Percentiles rank a stretch among this genome's conserved stretches.
Evolutionary conservation across 805 yeast genomes (phyloP).

Genomic region (Myxozyma mucilagina): DNA sequence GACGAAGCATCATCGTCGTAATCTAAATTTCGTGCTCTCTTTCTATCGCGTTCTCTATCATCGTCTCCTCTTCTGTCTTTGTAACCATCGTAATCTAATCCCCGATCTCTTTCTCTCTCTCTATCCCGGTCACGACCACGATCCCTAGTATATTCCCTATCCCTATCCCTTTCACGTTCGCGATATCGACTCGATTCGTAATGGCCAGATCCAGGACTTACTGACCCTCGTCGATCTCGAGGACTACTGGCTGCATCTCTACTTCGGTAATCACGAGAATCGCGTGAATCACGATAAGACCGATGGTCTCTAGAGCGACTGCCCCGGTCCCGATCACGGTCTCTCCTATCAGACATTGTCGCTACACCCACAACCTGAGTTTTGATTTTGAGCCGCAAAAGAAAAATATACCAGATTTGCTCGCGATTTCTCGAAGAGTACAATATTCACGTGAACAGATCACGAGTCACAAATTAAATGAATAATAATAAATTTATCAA

Average conservation of each 20-base stretch:
- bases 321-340: slow-evolving; percentile 1
- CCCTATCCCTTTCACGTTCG: slow-evolving; percentile 3
- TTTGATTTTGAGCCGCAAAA: neutral
- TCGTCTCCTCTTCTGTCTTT: neutral
- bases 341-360: slow-evolving; percentile 1
- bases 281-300: neutral
- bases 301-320: neutral
- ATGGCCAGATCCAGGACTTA: too few species aligned
- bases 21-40: neutral
- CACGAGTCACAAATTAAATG: neutral
- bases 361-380: neutral
- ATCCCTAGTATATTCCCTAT: slow-evolving; percentile 1
- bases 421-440: neutral
- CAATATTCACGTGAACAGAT: neutral
- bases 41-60: slow-evolving; percentile 6
- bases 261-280: neutral
- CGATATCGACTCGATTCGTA: too few species aligned
- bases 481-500: too few species aligned
- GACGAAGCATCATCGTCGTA: neutral
- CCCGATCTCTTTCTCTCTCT: slow-evolving; percentile 1
- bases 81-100: neutral
- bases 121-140: neutral
- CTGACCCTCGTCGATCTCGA: too few species aligned
- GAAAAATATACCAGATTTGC: neutral
- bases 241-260: neutral